Conservation (phyloP, 2,329 filamentous ascomycete species). For the Zopfia rhizophila region DNA sequence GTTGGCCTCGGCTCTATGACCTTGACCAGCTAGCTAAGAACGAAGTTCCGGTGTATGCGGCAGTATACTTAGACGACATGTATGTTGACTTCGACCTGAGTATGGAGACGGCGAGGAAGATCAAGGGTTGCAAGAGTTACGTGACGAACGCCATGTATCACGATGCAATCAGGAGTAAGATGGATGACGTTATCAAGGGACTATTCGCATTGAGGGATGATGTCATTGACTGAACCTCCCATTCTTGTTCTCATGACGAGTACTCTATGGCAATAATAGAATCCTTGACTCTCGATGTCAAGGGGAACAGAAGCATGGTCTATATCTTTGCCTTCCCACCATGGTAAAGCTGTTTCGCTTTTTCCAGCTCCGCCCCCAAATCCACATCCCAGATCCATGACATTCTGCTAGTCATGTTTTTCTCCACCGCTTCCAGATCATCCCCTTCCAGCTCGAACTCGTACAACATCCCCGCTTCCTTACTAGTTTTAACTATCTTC, state of each 20-base stretch:
- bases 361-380: slow-evolving; percentile 45
- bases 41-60: slow-evolving; percentile 85
- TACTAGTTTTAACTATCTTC: slow-evolving; percentile 52
- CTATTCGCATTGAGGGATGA: slow-evolving; percentile 82
- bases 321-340: slow-evolving; percentile 18
- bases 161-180: slow-evolving; percentile 77
- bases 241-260: too few relatives aligned
- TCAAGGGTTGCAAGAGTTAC: slow-evolving; percentile 81
- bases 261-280: too few relatives aligned
- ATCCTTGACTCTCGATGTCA: neutral
- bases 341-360: slow-evolving; percentile 41
- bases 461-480: slow-evolving; percentile 53
- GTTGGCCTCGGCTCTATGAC: slow-evolving; percentile 84
- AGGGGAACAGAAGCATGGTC: neutral
- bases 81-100: slow-evolving; percentile 85
- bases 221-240: slow-evolving; percentile 67
- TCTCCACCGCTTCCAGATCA: slow-evolving; percentile 51
- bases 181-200: slow-evolving; percentile 79
- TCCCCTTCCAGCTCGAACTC: slow-evolving; percentile 52
- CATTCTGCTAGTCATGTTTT: slow-evolving; percentile 44
- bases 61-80: slow-evolving; percentile 88
- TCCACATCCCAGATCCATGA: slow-evolving; percentile 56
- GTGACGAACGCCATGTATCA: slow-evolving; percentile 91
- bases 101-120: slow-evolving; percentile 75
- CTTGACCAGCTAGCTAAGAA: slow-evolving; percentile 77